A percentile compares a stretch with the other conserved stretches of the same genome.
These are phyloP conservation scores for Durotheca rogersii DNA, from an alignment of 495 filamentous ascomycete species.

Conservation along the genomic window DNA sequence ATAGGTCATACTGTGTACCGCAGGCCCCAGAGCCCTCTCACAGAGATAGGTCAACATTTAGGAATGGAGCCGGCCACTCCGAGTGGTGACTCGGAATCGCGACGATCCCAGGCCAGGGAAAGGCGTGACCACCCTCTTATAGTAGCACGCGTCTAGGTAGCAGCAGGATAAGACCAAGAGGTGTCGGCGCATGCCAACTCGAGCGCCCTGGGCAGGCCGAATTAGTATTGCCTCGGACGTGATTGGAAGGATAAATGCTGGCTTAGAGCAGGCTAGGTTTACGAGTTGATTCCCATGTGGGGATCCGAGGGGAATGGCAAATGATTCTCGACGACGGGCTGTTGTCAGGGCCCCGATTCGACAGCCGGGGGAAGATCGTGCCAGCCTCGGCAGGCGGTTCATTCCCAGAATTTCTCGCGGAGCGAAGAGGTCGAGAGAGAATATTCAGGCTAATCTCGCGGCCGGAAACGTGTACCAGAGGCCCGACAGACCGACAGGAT, in stretches of 20 bases:
- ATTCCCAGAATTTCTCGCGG: neutral
- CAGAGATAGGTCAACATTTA: constrained; percentile 2
- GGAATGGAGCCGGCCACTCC: constrained; percentile 30
- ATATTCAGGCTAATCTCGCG: neutral
- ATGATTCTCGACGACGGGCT: neutral
- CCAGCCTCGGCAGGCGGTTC: neutral
- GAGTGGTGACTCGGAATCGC: constrained; percentile 14
- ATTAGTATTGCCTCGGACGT: constrained; percentile 26
- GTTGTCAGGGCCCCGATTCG: neutral
- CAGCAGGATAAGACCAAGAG: constrained; percentile 17
- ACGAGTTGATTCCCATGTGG: neutral
- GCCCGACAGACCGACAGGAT: neutral
- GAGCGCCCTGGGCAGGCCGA: constrained; percentile 14
- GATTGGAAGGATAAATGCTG: constrained; percentile 14
- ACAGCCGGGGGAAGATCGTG: neutral
- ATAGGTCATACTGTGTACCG: neutral
- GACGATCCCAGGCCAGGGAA: constrained; percentile 15
- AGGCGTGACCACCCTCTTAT: constrained; percentile 12
- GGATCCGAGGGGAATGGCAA: neutral
- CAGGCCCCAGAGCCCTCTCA: neutral
- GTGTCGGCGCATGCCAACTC: constrained; percentile 5
- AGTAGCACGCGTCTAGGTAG: constrained; percentile 25
- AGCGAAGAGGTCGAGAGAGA: neutral
- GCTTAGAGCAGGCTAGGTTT: neutral
- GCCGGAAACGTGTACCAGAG: neutral